Conservation (phyloP, 768 basidiomycete genomes). For the Lentinus brumalis region DNA sequence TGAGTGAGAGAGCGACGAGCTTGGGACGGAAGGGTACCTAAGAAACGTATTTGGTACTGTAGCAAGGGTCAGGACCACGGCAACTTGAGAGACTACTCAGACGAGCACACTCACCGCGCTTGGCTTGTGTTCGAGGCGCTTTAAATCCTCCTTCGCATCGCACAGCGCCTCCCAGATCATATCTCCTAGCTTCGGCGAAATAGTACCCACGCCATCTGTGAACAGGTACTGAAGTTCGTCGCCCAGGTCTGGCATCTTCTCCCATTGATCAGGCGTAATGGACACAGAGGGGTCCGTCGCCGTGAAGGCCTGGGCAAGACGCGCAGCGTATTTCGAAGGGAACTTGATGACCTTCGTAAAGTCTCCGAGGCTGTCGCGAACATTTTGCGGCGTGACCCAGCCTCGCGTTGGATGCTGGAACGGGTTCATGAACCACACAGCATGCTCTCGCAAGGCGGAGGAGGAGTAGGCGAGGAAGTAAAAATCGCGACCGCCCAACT, state of each 20-base stretch:
- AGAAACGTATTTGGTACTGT: constrained; percentile 78
- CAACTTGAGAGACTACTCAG: neutral
- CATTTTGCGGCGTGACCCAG: constrained; percentile 53
- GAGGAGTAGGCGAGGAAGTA: constrained; percentile 83
- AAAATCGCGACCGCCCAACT: constrained; percentile 69
- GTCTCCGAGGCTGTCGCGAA: constrained; percentile 67
- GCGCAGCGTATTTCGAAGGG: constrained; percentile 83
- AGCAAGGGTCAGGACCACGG: constrained; percentile 23
- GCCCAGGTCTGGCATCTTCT: constrained; percentile 59
- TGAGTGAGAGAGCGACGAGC: neutral
- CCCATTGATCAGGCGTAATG: constrained; percentile 61
- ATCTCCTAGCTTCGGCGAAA: constrained; percentile 58
- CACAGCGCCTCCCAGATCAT: constrained; percentile 63
- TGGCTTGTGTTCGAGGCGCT: constrained; percentile 42
- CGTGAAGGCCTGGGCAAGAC: constrained; percentile 82
- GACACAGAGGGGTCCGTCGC: constrained; percentile 74
- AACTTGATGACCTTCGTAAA: constrained; percentile 47
- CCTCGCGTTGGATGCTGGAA: constrained; percentile 52
- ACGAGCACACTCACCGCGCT: constrained; percentile 54
- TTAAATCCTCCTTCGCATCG: constrained; percentile 35
- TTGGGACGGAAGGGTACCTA: constrained; percentile 43
- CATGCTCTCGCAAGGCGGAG: constrained; percentile 76
- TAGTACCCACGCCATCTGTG: constrained; percentile 84
- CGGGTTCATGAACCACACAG: constrained; percentile 79
- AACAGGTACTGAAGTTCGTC: constrained; percentile 43